Conservation (phyloP, 2,329 filamentous ascomycete species). For the Hypomyces perniciosus region DNA sequence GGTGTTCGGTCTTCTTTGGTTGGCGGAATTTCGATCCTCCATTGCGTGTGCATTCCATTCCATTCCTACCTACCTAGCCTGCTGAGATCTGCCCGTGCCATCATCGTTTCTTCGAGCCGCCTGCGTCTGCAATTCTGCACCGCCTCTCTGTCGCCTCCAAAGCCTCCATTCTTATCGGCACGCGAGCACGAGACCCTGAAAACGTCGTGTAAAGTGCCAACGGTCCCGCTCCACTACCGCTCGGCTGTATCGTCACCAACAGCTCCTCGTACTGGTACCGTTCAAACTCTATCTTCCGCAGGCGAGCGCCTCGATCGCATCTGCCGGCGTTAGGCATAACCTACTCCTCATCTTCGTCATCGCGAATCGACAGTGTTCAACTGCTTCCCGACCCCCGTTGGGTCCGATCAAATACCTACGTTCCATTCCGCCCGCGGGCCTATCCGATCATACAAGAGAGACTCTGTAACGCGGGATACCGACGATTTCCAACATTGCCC, state of each 20-base stretch:
- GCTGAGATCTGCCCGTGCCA: neutral
- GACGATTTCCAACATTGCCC: too few relatives aligned
- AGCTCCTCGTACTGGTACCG: conserved; percentile 1
- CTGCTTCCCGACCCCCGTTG: too few relatives aligned
- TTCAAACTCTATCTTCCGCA: neutral
- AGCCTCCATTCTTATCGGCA: conserved; percentile 8
- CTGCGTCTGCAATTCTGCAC: conserved; percentile 5
- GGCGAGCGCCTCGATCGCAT: neutral
- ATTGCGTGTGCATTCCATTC: neutral
- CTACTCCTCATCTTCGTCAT: too few relatives aligned
- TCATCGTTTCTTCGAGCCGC: conserved; percentile 1
- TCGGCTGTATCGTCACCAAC: neutral
- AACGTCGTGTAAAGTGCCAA: conserved; percentile 13
- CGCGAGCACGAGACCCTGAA: conserved; percentile 11
- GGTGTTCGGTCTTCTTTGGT: neutral
- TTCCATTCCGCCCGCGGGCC: too few relatives aligned
- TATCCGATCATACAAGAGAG: too few relatives aligned
- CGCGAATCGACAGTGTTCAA: too few relatives aligned
- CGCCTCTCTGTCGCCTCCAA: conserved; percentile 8
- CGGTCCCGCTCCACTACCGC: conserved; percentile 1
- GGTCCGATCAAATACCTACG: too few relatives aligned
- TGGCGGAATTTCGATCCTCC: neutral
- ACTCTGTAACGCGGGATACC: too few relatives aligned
- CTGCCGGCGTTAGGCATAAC: too few relatives aligned
- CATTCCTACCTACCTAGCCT: neutral